Base-by-base conservation (phyloP, 202 grass and related monocot genomes). In the Cymbopogon flexuosus region DNA sequence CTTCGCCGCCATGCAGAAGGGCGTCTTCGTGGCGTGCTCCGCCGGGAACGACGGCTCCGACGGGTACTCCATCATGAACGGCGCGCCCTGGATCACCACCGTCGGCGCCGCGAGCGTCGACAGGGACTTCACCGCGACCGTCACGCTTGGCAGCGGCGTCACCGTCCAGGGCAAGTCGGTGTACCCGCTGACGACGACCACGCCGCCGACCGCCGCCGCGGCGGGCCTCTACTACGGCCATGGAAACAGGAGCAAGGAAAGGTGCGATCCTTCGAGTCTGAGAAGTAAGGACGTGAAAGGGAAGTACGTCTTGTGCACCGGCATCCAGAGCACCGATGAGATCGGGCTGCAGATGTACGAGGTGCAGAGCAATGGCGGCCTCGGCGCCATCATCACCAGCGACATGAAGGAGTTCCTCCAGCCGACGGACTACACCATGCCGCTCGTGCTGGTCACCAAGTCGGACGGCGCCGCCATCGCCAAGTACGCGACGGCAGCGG, bases 71-170 rank as follows among this genome's bases (percentile, higher is more conserved):
- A 6, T 97, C 86, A n/a, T 62, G 71, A 97, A 94, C 62, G 86
- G 77, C 31, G 89, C 91, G 2, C 94, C 89, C 0, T 94, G 91
- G 94, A 92, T 97, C 85, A 85, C 88, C 0, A 94, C 91, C 42
- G 83, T 94, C 74, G 94, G 88, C 18, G 91, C 91, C 0, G 33
- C 89, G 3, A 90, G 45, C 9, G 75, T 97, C 37, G 94, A 94
- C 74, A 54, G 89, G 31, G 88, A 85, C 12, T 92, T 92, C 87
- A 75, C 79, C 14, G 91, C 91, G 0, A 74, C 72, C 8, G 46
- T 97, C 56, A 90, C 85, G 31, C 81, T 97, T 22, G 94, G 85
- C 81, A 18, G 66, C 68, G 74, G 41, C 30, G 22, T 22, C 1
- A 84, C 15, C 39, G 11, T 94, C 51, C 70, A 5, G 2, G 94